Evolutionary conservation across 163 green algal species (phyloP).

Genomic region (Scenedesmus sp.): DNA sequence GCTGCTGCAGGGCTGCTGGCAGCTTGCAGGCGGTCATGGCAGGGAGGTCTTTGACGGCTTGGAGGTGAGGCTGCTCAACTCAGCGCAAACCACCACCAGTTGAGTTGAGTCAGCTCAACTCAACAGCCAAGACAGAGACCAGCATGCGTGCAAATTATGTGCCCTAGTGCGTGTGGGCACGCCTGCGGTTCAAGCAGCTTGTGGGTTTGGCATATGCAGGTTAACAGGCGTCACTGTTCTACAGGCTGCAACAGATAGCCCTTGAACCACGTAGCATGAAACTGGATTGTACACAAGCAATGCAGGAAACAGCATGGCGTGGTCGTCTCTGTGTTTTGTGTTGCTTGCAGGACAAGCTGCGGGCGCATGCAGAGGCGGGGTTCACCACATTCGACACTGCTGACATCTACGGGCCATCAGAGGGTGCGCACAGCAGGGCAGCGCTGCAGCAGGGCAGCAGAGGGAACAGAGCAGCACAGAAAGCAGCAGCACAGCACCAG

Average conservation of each 20-base stretch:
- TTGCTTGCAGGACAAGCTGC: slow-evolving; percentile 60
- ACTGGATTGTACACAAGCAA: too few relatives aligned
- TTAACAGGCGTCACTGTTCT: too few relatives aligned
- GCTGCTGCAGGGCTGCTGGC: slow-evolving; percentile 67
- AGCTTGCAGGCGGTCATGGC: slow-evolving; percentile 69
- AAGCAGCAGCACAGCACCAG: not conserved
- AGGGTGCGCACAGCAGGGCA: slow-evolving; percentile 39
- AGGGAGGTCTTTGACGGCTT: slow-evolving; percentile 66
- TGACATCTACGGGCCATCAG: slow-evolving; percentile 69
- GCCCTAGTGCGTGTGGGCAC: too few relatives aligned
- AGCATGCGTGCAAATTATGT: too few relatives aligned
- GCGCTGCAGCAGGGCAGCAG: not conserved
- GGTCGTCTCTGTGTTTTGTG: not conserved
- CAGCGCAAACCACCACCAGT: too few relatives aligned
- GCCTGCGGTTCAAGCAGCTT: too few relatives aligned
- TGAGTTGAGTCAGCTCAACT: not conserved
- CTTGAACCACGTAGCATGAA: too few relatives aligned
- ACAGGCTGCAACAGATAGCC: too few relatives aligned
- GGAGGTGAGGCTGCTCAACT: slow-evolving; percentile 30
- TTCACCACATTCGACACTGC: slow-evolving; percentile 71
- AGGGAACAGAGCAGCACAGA: not conserved
- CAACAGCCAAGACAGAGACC: not conserved
- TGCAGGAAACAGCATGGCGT: too few relatives aligned
- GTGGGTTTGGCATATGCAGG: too few relatives aligned
- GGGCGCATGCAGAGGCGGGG: slow-evolving; percentile 58